Evolutionary conservation across 2,329 filamentous ascomycete species (phyloP), one percentile per base, ranked within the genome.

Genomic region (Monilinia vaccinii-corymbosi): DNA sequence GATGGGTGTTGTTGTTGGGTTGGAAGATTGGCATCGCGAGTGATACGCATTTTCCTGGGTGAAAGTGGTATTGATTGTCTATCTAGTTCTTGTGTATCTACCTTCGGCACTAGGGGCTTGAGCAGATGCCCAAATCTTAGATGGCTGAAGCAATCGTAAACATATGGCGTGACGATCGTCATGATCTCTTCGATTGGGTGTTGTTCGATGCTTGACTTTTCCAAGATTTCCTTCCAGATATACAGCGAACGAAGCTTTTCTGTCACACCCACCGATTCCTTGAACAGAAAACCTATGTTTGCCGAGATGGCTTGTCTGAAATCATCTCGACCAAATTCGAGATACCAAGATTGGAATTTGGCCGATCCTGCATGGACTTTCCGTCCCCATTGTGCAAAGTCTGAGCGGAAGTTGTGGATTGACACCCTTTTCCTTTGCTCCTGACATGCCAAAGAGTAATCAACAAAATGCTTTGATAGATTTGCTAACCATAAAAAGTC

Each of bases 141-240:
- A 23, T 85, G 73, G 3, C 77, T 75, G 64, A 94, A 94, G 58
- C 81, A 81, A 3, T 81, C 68, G 62, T 83, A 79, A 0, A 88
- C 81, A 60, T 87, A 89, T 0, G 85, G 82, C 0, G 90, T 93
- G 0, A 92, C 86, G 0, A 89, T 73, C 0, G 89, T 93, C 4
- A 71, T 45, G 46, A 59, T 44, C 64, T 70, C 62, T 65, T 65
- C 60, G 13, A 64, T 60, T n/a, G 51, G 21, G 40, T 72, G 68
- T 21, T 60, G 25, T 8, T 62, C 62, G 23, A 78, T 71, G 4
- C 70, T 69, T 13, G 61, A 65, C 7, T 71, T 65, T 4, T 65
- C 56, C 10, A 70, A 32, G 1, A 74, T 61, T 57, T 77, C 75
- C 8, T 56, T 60, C 73, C 74, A 78, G 7, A 78, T 67, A 0